Evolutionary conservation across 192 early-diverging fungal genomes (phyloP).

Genomic region (Mortierella alpina): DNA sequence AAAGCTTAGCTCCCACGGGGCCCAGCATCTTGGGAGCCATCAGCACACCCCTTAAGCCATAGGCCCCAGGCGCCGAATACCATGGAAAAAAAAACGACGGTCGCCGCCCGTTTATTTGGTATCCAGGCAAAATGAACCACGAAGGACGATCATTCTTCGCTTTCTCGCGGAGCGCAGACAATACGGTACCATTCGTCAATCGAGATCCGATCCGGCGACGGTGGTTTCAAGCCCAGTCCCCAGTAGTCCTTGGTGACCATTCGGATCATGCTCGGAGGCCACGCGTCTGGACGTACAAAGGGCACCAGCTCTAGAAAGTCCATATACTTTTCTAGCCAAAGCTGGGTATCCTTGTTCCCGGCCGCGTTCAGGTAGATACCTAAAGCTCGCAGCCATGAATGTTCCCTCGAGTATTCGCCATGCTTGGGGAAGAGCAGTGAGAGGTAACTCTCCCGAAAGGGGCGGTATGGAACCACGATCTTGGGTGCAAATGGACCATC

Average conservation of each 20-base stretch:
- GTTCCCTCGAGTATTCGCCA: slow-evolving; percentile 7
- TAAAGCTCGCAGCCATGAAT: slow-evolving; percentile 39
- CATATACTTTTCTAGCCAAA: slow-evolving; percentile 39
- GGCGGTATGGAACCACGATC: slow-evolving; percentile 35
- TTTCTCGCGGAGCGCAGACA: neutral
- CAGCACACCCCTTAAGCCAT: neutral
- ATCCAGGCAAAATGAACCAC: too few species aligned
- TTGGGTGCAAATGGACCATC: slow-evolving; percentile 25
- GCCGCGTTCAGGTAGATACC: slow-evolving; percentile 39
- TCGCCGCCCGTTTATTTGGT: neutral
- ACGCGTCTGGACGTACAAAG: slow-evolving; percentile 2
- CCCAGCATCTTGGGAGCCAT: neutral
- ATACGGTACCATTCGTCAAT: slow-evolving; percentile 21
- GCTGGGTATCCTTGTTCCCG: slow-evolving; percentile 23
- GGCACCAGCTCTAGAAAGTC: slow-evolving; percentile 27
- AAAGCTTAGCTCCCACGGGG: neutral
- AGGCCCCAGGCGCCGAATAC: neutral
- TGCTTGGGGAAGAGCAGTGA: slow-evolving; percentile 40
- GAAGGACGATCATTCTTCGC: neutral
- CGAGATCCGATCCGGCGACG: slow-evolving; percentile 14
- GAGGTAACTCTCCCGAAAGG: slow-evolving; percentile 31
- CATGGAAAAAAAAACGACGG: neutral
- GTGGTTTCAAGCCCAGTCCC: slow-evolving; percentile 2
- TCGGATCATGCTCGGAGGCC: slow-evolving; percentile 18
- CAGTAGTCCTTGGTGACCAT: slow-evolving; percentile 35